Conservation (phyloP, 345 rosid species). For the Eucalyptus marginata region DNA sequence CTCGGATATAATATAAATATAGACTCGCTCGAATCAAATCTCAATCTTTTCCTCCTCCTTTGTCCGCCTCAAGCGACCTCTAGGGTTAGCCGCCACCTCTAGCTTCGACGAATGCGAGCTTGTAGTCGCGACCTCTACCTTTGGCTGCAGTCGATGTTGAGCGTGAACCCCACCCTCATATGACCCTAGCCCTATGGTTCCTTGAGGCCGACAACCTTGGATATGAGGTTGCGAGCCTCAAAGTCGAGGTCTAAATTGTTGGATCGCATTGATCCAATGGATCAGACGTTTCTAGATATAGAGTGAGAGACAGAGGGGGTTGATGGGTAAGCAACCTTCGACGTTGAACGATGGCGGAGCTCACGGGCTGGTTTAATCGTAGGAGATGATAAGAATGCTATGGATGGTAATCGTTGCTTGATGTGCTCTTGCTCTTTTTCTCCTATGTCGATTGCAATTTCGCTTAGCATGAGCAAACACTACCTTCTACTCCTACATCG, state of each 20-base stretch:
- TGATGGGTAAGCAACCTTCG: neutral
- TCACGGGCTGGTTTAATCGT: neutral
- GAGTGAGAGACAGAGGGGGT: neutral
- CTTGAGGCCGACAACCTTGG: neutral
- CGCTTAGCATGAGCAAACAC: neutral
- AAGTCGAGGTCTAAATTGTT: neutral
- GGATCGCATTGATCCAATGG: neutral
- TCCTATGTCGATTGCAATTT: neutral
- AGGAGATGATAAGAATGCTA: neutral
- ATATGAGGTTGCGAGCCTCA: neutral
- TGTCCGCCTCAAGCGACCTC: neutral
- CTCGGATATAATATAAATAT: neutral
- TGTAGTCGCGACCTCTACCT: accelerated
- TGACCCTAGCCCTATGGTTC: neutral
- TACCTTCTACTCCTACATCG: neutral
- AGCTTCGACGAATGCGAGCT: too few relatives aligned
- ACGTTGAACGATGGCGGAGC: neutral
- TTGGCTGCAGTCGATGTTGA: neutral
- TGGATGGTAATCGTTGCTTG: neutral
- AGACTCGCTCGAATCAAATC: neutral
- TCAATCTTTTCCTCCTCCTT: neutral
- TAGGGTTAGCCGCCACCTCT: neutral
- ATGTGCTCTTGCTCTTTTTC: neutral
- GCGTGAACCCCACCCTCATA: neutral
- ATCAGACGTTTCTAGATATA: neutral